Base-by-base conservation (phyloP, 129 eudicot genomes). In the Flaveria sonorensis region DNA sequence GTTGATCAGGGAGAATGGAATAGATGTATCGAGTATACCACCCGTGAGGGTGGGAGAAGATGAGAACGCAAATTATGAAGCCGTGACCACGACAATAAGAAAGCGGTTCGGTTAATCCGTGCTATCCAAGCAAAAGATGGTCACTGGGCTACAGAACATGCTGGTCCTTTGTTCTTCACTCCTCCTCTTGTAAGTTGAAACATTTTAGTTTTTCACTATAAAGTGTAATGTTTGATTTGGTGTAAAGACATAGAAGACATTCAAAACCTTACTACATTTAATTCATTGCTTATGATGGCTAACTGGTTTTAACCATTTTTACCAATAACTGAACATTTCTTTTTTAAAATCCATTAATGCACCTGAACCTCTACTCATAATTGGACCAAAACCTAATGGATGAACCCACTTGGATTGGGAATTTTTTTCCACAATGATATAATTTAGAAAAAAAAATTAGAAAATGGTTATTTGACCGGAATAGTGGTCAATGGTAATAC, bases 71-170 rank as follows among this genome's bases (percentile, higher is more conserved):
- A 82, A 24, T 15, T 70, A 86, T 24, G 92, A 88, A 76, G 84
- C 85, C 1, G 84, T 77, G 8, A 88, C 88, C 0, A 83, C 74
- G 0, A 77, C 93, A 0, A 81, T 83, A 23, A 86, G 57, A 83
- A 90, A 74, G 91, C 93, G 10, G 63, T 90, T 16, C 60, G 89
- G 16, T 16, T 84, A 0, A 81, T 55, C 21, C 80, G 89, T 13
- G 90, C 92, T 0, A 79, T 87, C 36, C 92, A 87, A 75, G 83
- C 96, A 15, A 88, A 84, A 48, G 96, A 90, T 53, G 96, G 96
- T 30, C 96, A 87, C 28, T 90, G 96, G 92, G 86, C 96, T 5
- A 87, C 96, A 24, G 96, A 85, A 81, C 84, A 83, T 71, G 85
- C 89, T 0, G 96, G 92, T 15, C 90, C 90, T 23, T 65, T 87